Percentiles rank a stretch among this genome's conserved stretches.
Evolutionary conservation across 2,329 filamentous ascomycete genomes (phyloP).

Genomic region (Didymella keratinophila): DNA sequence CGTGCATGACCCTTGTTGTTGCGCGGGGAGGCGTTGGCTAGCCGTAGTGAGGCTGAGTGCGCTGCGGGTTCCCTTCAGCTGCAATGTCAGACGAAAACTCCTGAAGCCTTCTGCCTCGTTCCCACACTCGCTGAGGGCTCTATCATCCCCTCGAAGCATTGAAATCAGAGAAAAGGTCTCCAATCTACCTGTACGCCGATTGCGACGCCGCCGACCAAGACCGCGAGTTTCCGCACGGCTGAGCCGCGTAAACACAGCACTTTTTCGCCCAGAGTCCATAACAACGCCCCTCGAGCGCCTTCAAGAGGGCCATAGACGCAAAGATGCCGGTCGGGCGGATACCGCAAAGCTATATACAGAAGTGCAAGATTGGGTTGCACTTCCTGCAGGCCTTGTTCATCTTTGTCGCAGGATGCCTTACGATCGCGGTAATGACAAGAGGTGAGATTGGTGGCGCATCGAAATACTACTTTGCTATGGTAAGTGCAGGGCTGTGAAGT

Average conservation of each 20-base stretch:
- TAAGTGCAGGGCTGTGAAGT: slow-evolving; percentile 45
- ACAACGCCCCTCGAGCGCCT: slow-evolving; percentile 15
- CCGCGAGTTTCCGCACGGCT: slow-evolving; percentile 10
- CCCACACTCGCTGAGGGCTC: neutral
- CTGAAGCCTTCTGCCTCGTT: slow-evolving; percentile 7
- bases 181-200: slow-evolving; percentile 1
- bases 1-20: slow-evolving; percentile 15
- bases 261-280: slow-evolving; percentile 16
- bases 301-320: neutral
- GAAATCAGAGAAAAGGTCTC: too few relatives aligned
- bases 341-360: slow-evolving; percentile 58
- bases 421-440: slow-evolving; percentile 66
- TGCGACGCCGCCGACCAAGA: slow-evolving; percentile 3
- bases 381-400: slow-evolving; percentile 63
- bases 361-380: slow-evolving; percentile 65
- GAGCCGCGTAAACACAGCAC: slow-evolving; percentile 20
- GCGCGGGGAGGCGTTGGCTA: slow-evolving; percentile 21
- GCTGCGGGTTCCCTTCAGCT: slow-evolving; percentile 18
- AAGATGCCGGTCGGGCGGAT: slow-evolving; percentile 51
- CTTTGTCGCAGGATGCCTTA: slow-evolving; percentile 65
- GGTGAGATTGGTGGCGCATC: slow-evolving; percentile 63
- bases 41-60: slow-evolving; percentile 21
- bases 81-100: slow-evolving; percentile 17
- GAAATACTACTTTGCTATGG: slow-evolving; percentile 66
- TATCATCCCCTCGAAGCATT: too few relatives aligned